Evolutionary conservation across 371 early-diverging fungal species (phyloP), one percentile per base, ranked within the genome.

Genomic region (Apophysomyces ossiformis): DNA sequence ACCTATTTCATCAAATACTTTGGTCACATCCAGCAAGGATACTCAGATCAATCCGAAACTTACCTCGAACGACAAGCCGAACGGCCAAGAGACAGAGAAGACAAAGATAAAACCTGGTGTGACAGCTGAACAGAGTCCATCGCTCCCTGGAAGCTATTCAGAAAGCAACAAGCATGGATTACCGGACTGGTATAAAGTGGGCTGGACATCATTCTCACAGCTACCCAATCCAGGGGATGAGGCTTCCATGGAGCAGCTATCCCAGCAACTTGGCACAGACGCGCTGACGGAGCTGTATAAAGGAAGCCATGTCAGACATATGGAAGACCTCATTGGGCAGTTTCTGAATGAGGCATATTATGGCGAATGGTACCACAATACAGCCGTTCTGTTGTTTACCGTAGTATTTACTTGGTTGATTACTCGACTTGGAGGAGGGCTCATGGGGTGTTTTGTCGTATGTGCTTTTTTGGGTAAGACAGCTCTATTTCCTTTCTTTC

Each of bases 141-240:
- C 43, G 54, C 37, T 58, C 35, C 66, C 66, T 39, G 66, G 66
- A n/a, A 58, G 58, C 37, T 66, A 66, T 46, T 50, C 66, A 37
- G 50, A 54, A 36, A 50, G 60, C 11, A 26, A 39, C 12, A 47
- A 37, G 13, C 13, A 16, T n/a, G 58, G 63, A 2, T n/a, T 73
- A 11, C 73, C 76, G 9, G 66, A 67, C 21, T 73, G 68, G 70
- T 70, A 70, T 50, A 64, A 65, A 5, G 73, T 69, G 5, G 83
- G 83, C 7, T 82, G 83, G 83, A 82, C 79, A 15, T 61, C 70
- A 1, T 75, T 78, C 47, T 79, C 82, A 7, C 66, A 68, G 16
- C 57, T 79, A 3, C 81, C 81, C n/a, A 81, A 81, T 59, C 81
- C 81, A 9, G 81, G 81, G 6, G 76, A 81, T 57, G 81, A 78